Conservation (phyloP, 2,329 filamentous ascomycete species). For the Ophiostoma novo-ulmi region DNA sequence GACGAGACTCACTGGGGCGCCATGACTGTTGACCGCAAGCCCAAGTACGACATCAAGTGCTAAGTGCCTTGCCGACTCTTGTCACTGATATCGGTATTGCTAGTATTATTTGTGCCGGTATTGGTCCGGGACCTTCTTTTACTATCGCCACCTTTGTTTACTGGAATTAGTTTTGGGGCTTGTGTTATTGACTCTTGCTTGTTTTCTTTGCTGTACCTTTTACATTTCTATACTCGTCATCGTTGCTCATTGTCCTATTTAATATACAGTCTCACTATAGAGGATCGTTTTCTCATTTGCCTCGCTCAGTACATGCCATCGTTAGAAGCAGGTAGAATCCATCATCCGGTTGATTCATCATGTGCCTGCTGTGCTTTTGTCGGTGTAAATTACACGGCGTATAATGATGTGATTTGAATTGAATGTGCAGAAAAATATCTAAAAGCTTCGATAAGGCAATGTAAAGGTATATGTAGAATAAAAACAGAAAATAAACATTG, state of each 20-base stretch:
- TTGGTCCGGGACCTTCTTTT: background rate
- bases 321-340: background rate
- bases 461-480: background rate
- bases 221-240: background rate
- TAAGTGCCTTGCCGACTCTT: background rate
- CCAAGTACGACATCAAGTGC: slow-evolving; percentile 23
- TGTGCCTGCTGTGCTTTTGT: background rate
- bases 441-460: background rate
- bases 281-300: background rate
- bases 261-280: background rate
- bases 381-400: background rate
- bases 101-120: background rate
- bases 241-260: background rate
- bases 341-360: background rate
- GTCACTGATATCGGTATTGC: background rate
- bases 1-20: slow-evolving; percentile 26
- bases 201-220: background rate
- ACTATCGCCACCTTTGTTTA: background rate
- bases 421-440: background rate
- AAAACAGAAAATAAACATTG: background rate
- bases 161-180: background rate
- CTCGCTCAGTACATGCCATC: background rate
- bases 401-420: background rate
- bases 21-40: slow-evolving; percentile 24
- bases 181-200: background rate